Percentiles rank a stretch among this genome's conserved stretches.
Evolutionary conservation across 1,284 basidiomycete genomes (phyloP).

Genomic region (Pyrrhoderma noxium): DNA sequence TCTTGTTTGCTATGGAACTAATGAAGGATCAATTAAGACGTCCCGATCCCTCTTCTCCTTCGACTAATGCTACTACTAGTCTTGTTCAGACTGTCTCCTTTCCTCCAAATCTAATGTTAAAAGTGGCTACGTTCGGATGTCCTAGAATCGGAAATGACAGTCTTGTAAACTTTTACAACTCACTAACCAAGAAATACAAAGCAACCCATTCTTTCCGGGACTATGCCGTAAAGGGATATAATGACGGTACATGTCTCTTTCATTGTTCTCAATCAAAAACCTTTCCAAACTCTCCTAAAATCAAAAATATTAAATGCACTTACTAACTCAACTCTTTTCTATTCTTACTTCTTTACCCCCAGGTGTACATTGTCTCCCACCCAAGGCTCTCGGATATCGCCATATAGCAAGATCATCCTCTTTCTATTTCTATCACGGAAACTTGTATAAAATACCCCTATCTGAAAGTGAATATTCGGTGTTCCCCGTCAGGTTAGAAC

Average conservation of each 20-base stretch:
- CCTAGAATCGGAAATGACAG: slow-evolving; percentile 40
- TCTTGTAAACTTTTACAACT: slow-evolving; percentile 36
- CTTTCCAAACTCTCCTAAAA: not conserved
- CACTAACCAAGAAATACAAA: slow-evolving; percentile 30
- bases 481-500: slow-evolving; percentile 31
- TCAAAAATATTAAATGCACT: not conserved
- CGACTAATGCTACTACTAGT: not conserved
- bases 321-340: no score
- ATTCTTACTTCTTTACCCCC: no score
- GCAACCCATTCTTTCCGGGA: slow-evolving; percentile 34
- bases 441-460: slow-evolving; percentile 38
- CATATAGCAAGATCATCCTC: slow-evolving; percentile 38
- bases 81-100: slow-evolving; percentile 7
- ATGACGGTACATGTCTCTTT: slow-evolving; percentile 37
- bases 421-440: slow-evolving; percentile 40
- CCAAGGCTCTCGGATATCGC: slow-evolving; percentile 40
- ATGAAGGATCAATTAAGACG: slow-evolving; percentile 27
- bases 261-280: not conserved
- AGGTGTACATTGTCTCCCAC: slow-evolving; percentile 50
- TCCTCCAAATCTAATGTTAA: slow-evolving; percentile 23
- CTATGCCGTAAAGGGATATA: slow-evolving; percentile 45
- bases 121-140: slow-evolving; percentile 41
- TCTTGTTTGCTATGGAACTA: slow-evolving; percentile 41
- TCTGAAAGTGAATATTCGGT: slow-evolving; percentile 39
- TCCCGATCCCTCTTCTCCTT: slow-evolving; percentile 16